Evolutionary conservation across 139 green algal genomes (phyloP).

Genomic region (Dunaliella sp.): DNA sequence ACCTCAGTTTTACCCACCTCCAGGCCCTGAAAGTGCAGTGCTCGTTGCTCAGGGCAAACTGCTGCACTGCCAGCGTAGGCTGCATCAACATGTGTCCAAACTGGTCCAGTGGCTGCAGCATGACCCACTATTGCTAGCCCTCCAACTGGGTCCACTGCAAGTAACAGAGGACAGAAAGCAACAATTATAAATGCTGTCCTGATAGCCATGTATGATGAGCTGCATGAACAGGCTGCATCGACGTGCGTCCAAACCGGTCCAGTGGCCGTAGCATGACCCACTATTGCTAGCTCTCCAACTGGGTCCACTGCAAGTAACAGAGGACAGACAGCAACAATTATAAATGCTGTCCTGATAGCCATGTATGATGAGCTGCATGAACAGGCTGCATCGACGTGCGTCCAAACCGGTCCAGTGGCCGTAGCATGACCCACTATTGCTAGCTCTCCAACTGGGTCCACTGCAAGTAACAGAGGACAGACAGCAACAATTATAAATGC

Average conservation of each 20-base stretch:
- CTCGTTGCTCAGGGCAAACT: constrained; percentile 63
- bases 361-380: too few species aligned
- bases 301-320: background rate
- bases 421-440: background rate
- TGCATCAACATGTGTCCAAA: constrained; percentile 80
- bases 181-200: too few species aligned
- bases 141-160: constrained; percentile 18
- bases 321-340: too few species aligned
- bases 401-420: background rate
- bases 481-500: too few species aligned
- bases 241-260: background rate
- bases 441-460: constrained; percentile 61
- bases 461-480: too few species aligned
- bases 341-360: too few species aligned
- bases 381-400: background rate
- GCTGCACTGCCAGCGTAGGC: constrained; percentile 72
- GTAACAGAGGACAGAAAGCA: too few species aligned
- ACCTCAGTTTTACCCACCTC: constrained; percentile 15
- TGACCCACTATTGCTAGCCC: constrained; percentile 6
- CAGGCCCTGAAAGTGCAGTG: constrained; percentile 52
- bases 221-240: too few species aligned
- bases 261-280: background rate
- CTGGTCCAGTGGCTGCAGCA: background rate
- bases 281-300: background rate
- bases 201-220: too few species aligned